Evolutionary conservation across 306 rosid genomes (phyloP), one percentile per base, ranked within the genome.

Genomic region (Senna siamea): DNA sequence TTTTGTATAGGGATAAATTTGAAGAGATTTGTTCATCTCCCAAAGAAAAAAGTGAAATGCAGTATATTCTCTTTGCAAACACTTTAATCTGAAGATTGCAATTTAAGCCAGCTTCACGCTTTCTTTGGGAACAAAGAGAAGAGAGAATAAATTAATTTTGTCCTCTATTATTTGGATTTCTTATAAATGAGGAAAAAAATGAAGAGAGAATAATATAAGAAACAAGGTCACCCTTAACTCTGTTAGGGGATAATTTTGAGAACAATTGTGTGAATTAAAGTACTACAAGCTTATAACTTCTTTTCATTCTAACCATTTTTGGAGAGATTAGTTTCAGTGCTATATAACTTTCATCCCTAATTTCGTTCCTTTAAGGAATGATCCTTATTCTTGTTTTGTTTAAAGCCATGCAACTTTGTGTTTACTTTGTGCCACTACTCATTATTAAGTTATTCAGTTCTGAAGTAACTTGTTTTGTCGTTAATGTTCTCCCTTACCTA

Each of bases 81-180:
- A 57, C 19, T 58, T 15, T 7, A 30, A 6, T 58, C 13, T 60
- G 43, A 32, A 7, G 23, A 60, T 34, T 5, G 20, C 9, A 60
- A 14, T 73, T 61, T 2, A 28, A 19, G 38, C 23, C 28, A 34
- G 28, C 86, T 88, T 12, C 84, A 85, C n/a, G 89, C 15, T 53
- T 37, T 62, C 34, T 41, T 37, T 7, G 2, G 6, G 9, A 59
- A 32, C 23, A 10, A 40, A 62, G 48, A 35, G 30, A 23, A 2
- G 2, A 18, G 34, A 40, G 22, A 52, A 43, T 13, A 19, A 41
- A 30, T 30, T 53, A 51, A 14, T 52, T 26, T 48, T 59, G 55
- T 58, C 38, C 65, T 58, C 37, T 53, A 4, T 17, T 38, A 59
- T 20, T 20, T 62, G 59, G 69, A 19, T 69, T 48, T 59, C 57